Percentiles rank a stretch among this genome's conserved stretches.
These are phyloP conservation scores for Fusarium sororula DNA, from an alignment of 2,329 filamentous ascomycete species.

Conservation along the genomic window DNA sequence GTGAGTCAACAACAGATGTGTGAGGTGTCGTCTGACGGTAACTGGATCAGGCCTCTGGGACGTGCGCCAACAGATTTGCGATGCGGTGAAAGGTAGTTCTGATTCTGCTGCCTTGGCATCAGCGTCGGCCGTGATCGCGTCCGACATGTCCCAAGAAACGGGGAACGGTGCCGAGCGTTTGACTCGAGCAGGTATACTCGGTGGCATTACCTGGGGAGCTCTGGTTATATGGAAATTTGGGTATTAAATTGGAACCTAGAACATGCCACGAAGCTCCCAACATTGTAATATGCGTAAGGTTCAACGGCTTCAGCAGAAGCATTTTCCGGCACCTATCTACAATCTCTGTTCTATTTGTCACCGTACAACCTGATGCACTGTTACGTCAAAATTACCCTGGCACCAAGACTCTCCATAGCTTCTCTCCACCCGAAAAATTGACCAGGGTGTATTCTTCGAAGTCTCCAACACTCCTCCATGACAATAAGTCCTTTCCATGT, in stretches of 20 bases:
- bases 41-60: not conserved
- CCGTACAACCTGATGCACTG: not conserved
- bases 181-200: rapidly evolving
- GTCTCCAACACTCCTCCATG: not conserved
- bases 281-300: rapidly evolving
- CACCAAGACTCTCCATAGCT: not conserved
- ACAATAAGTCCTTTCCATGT: not conserved
- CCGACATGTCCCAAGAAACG: not conserved
- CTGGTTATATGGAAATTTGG: not conserved
- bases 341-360: not conserved
- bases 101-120: not conserved
- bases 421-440: not conserved
- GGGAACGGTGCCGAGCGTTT: not conserved
- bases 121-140: not conserved
- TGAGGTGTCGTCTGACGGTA: not conserved
- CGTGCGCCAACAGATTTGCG: not conserved
- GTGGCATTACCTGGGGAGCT: not conserved
- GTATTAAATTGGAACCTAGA: too few species aligned
- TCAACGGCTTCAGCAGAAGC: rapidly evolving
- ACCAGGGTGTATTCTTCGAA: not conserved
- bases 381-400: not conserved
- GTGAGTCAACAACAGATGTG: not conserved
- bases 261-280: not conserved
- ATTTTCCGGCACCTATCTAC: not conserved
- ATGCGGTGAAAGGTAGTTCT: not conserved